Evolutionary conservation across 257 asterid genomes (phyloP).

Genomic region (Knoxia roxburghii): DNA sequence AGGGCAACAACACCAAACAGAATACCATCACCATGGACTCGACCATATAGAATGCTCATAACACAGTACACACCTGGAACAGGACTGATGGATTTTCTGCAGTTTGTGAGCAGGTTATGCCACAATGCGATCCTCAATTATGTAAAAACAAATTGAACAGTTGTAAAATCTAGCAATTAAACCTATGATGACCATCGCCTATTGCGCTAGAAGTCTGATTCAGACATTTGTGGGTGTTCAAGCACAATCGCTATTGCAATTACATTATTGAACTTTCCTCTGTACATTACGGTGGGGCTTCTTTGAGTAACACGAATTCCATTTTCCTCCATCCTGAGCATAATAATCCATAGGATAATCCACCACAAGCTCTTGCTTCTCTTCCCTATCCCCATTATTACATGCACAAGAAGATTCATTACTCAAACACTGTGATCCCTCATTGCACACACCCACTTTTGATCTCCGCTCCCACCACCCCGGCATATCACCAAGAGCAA

Average conservation of each 20-base stretch:
- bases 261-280: constrained; percentile 38
- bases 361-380: constrained; percentile 25
- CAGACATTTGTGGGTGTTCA: not conserved
- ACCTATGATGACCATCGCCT: too few relatives aligned
- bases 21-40: too few relatives aligned
- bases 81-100: too few relatives aligned
- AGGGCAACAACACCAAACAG: too few relatives aligned
- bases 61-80: too few relatives aligned
- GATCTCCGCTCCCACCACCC: constrained; percentile 96
- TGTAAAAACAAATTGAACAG: too few relatives aligned
- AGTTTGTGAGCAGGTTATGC: too few relatives aligned
- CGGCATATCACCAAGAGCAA: constrained; percentile 77
- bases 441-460: constrained; percentile 17
- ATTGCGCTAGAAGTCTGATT: too few relatives aligned
- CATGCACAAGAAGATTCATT: constrained; percentile 36
- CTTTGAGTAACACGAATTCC: constrained; percentile 83
- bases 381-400: constrained; percentile 27
- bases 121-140: too few relatives aligned
- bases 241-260: constrained; percentile 15
- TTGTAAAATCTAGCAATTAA: too few relatives aligned
- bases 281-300: constrained; percentile 39
- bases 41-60: too few relatives aligned
- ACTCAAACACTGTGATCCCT: constrained; percentile 23
- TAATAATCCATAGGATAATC: constrained; percentile 98
- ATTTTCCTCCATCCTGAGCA: constrained; percentile 92